A percentile compares a stretch with the other conserved stretches of the same genome.
These are phyloP conservation scores for Infundibulicybe gibba DNA, from an alignment of 768 basidiomycete genomes.

Conservation along the genomic window DNA sequence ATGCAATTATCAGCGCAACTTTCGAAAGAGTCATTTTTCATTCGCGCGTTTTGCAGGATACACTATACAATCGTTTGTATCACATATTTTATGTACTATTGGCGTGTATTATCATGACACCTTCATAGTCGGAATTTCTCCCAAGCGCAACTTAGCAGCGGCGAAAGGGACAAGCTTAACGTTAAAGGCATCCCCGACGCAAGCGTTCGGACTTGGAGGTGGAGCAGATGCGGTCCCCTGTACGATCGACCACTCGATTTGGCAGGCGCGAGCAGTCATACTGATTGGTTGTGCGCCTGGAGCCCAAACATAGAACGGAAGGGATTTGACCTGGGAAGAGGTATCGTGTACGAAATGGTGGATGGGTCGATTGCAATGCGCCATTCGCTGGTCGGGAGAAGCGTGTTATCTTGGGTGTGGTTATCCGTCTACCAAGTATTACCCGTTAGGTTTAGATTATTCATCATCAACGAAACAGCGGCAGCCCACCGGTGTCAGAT, in stretches of 20 bases:
- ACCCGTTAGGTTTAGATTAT: not conserved
- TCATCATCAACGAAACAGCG: not conserved
- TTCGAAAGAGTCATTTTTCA: too few relatives aligned
- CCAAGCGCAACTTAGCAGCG: slow-evolving; percentile 33
- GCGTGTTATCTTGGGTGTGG: slow-evolving; percentile 32
- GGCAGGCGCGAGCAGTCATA: slow-evolving; percentile 34
- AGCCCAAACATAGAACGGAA: slow-evolving; percentile 39
- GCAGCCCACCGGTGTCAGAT: slow-evolving; percentile 29
- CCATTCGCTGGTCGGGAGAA: slow-evolving; percentile 35
- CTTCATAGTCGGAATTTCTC: slow-evolving; percentile 36
- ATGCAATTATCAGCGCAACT: too few relatives aligned
- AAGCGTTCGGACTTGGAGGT: slow-evolving; percentile 28
- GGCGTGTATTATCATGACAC: not conserved
- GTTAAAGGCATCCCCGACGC: slow-evolving; percentile 23
- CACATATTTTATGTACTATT: too few relatives aligned
- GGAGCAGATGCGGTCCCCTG: slow-evolving; percentile 31
- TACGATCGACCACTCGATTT: slow-evolving; percentile 31
- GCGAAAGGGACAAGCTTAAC: slow-evolving; percentile 37
- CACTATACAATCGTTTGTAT: too few relatives aligned
- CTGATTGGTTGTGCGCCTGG: slow-evolving; percentile 33
- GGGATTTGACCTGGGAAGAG: slow-evolving; percentile 14
- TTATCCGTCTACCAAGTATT: slow-evolving; percentile 29
- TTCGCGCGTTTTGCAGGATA: too few relatives aligned
- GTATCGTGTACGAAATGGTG: slow-evolving; percentile 28
- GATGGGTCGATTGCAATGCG: slow-evolving; percentile 35